A percentile compares a stretch with the other conserved stretches of the same genome.
Conservation (phyloP, 208 protist genomes). For the Acanthamoeba lenticulata region DNA sequence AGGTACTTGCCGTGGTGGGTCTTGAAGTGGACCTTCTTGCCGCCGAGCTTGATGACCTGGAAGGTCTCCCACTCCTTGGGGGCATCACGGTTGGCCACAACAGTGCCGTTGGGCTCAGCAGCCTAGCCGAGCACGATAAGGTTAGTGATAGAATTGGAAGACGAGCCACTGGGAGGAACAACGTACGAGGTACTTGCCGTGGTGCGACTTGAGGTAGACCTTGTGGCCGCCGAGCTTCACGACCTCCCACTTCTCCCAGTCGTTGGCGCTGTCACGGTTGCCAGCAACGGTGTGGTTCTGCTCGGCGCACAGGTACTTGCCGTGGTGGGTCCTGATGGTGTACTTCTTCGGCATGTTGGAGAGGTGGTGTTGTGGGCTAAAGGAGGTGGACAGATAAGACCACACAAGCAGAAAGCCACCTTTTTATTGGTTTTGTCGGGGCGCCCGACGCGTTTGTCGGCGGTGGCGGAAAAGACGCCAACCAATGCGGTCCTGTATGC, state of each 20-base stretch:
- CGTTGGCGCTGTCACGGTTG: neutral
- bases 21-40: conserved; percentile 51
- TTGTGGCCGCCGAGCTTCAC: conserved; percentile 16
- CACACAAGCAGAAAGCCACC: neutral
- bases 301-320: conserved; percentile 47
- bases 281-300: neutral
- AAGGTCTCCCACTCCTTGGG: conserved; percentile 62
- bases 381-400: neutral
- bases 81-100: conserved; percentile 45
- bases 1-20: conserved; percentile 62
- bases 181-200: conserved; percentile 50
- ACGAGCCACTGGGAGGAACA: too few relatives aligned
- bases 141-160: neutral
- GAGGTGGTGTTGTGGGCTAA: neutral
- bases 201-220: conserved; percentile 38
- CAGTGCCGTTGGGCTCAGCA: conserved; percentile 53
- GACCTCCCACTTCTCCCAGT: conserved; percentile 30
- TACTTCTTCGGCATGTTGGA: conserved; percentile 25
- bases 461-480: too few relatives aligned
- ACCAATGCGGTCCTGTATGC: too few relatives aligned
- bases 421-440: neutral
- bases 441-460: too few relatives aligned
- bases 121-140: neutral
- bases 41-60: neutral
- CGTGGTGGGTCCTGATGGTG: conserved; percentile 47